Evolutionary conservation across 1,284 basidiomycete genomes (phyloP).

Genomic region (Volvariella volvacea): DNA sequence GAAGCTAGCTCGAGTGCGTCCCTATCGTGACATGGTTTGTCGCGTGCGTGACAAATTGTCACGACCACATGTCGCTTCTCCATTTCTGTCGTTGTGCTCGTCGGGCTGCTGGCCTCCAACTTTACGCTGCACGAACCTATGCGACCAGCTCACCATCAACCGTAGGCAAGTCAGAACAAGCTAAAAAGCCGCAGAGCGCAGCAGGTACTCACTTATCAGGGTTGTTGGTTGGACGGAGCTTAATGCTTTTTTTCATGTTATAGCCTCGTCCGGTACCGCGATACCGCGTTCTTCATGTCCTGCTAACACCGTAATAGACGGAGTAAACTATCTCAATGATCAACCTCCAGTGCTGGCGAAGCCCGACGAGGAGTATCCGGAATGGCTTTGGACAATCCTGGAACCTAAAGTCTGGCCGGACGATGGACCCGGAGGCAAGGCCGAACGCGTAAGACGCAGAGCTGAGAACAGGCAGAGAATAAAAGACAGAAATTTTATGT

Average conservation of each 20-base stretch:
- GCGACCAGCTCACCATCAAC: constrained; percentile 9
- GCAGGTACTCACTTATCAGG: constrained; percentile 2
- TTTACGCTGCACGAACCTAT: constrained; percentile 10
- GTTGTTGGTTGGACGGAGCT: neutral
- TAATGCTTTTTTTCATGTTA: neutral
- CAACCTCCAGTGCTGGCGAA: constrained; percentile 75
- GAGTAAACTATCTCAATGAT: constrained; percentile 80
- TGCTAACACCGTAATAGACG: constrained; percentile 66
- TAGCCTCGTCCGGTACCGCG: constrained; percentile 10
- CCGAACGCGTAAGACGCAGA: constrained; percentile 55
- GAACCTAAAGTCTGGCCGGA: constrained; percentile 50
- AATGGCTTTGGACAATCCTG: constrained; percentile 84
- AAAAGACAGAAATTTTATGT: constrained; percentile 74
- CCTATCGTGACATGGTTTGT: no score
- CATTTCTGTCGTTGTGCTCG: constrained; percentile 13
- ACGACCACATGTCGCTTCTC: constrained; percentile 17
- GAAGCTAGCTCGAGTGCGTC: no score
- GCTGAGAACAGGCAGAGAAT: constrained; percentile 58
- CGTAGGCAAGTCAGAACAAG: constrained; percentile 2
- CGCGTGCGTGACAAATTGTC: constrained; percentile 1
- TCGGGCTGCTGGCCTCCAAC: no score
- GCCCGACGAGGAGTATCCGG: constrained; percentile 82
- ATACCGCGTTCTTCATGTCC: constrained; percentile 49
- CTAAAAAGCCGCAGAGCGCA: constrained; percentile 7
- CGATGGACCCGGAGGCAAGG: constrained; percentile 66